phyloP scores from a whole-genome alignment of 2,329 filamentous ascomycete genomes.

The Colletotrichum plurivorum region DNA sequence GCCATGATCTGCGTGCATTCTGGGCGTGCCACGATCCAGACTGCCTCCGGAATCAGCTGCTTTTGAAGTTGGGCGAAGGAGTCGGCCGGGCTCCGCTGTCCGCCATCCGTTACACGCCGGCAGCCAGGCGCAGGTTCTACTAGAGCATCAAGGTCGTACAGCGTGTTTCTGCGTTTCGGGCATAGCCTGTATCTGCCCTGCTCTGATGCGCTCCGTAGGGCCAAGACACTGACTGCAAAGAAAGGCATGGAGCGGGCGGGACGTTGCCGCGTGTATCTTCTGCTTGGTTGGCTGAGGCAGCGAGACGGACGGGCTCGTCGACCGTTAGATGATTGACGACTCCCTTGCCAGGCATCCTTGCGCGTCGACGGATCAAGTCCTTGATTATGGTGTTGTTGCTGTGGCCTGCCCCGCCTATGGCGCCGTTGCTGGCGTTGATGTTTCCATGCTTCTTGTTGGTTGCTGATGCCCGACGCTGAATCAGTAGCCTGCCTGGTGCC shows the following conservation, averaged over 20 bases:
- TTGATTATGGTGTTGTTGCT: background rate
- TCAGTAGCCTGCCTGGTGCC: slow-evolving; percentile 10
- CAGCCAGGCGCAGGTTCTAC: background rate
- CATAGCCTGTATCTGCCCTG: background rate
- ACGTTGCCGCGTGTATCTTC: slow-evolving; percentile 10
- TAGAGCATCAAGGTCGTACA: background rate
- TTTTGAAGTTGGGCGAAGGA: slow-evolving; percentile 27
- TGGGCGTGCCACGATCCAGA: slow-evolving; percentile 19
- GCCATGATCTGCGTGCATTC: slow-evolving; percentile 26
- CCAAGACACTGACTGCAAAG: background rate
- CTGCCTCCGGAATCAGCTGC: slow-evolving; percentile 29
- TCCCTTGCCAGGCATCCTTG: background rate
- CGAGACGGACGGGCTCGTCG: background rate
- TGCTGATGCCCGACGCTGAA: background rate
- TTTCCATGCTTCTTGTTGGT: background rate
- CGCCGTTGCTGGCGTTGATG: background rate
- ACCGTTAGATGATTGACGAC: slow-evolving; percentile 2
- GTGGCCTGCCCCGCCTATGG: background rate
- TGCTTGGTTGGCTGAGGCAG: background rate
- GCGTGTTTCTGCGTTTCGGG: background rate
- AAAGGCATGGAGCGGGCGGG: slow-evolving; percentile 4
- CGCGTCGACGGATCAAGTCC: background rate
- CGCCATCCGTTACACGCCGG: slow-evolving; percentile 4
- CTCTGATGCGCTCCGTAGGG: background rate
- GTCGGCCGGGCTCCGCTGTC: slow-evolving; percentile 23